A percentile compares a stretch with the other conserved stretches of the same genome.
phyloP scores from a whole-genome alignment of 73 alveolate genomes.

The Halteria grandinella region DNA sequence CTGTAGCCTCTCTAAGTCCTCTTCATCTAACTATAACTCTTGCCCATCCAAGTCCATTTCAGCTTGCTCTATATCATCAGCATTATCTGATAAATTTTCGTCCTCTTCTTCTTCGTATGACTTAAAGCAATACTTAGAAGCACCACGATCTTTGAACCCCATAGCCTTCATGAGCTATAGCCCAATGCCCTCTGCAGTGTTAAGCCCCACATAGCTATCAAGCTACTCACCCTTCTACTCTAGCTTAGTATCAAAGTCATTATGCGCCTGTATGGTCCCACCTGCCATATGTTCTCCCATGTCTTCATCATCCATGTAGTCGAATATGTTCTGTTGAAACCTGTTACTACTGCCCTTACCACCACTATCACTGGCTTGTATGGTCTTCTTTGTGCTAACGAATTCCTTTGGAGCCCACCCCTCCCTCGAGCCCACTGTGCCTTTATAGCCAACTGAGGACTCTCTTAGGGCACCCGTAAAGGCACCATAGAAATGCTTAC shows the following conservation, averaged over 20 bases:
- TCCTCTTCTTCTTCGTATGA: slow-evolving; percentile 31
- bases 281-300: slow-evolving; percentile 50
- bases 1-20: neutral
- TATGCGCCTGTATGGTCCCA: slow-evolving; percentile 11
- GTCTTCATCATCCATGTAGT: slow-evolving; percentile 53
- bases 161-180: slow-evolving; percentile 27
- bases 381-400: slow-evolving; percentile 19
- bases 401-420: slow-evolving; percentile 39
- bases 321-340: slow-evolving; percentile 37
- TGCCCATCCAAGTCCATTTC: neutral
- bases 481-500: slow-evolving; percentile 49
- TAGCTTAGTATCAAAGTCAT: slow-evolving; percentile 8
- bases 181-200: too few species aligned
- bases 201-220: neutral
- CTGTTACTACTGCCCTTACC: too few species aligned
- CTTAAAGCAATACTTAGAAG: slow-evolving; percentile 36
- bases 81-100: too few species aligned
- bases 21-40: neutral
- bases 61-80: neutral
- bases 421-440: slow-evolving; percentile 52
- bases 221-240: neutral
- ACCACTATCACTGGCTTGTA: too few species aligned
- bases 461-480: slow-evolving; percentile 54
- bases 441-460: slow-evolving; percentile 48
- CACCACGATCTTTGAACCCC: slow-evolving; percentile 44